A percentile compares a stretch with the other conserved stretches of the same genome.
Conservation (phyloP, 495 filamentous ascomycete genomes). For the Glarea lozoyensis region DNA sequence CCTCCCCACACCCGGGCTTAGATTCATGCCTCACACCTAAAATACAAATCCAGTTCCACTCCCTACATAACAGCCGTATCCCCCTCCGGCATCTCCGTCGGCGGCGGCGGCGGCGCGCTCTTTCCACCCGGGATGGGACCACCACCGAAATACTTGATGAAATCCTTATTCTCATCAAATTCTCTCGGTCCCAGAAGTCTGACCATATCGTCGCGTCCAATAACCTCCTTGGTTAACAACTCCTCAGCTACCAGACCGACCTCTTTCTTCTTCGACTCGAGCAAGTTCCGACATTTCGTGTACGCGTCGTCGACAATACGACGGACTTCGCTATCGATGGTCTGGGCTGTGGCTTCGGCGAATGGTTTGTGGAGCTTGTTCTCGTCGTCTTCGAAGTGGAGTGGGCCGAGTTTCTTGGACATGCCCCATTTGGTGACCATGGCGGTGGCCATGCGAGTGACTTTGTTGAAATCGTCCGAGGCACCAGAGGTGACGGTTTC, state of each 20-base stretch:
- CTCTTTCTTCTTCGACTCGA: slow-evolving; percentile 79
- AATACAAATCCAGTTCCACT: no score
- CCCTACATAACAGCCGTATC: no score
- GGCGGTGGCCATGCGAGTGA: slow-evolving; percentile 84
- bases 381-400: slow-evolving; percentile 76
- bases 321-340: slow-evolving; percentile 84
- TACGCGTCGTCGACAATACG: slow-evolving; percentile 87
- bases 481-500: slow-evolving; percentile 91
- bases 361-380: slow-evolving; percentile 88
- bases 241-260: slow-evolving; percentile 89
- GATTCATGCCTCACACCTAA: no score
- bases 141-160: slow-evolving; percentile 81
- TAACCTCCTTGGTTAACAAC: slow-evolving; percentile 80
- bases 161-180: slow-evolving; percentile 78
- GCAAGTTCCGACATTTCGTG: slow-evolving; percentile 74
- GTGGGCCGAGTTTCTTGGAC: slow-evolving; percentile 82
- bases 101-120: slow-evolving; percentile 51
- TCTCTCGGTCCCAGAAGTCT: slow-evolving; percentile 74
- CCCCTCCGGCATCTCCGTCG: slow-evolving; percentile 37
- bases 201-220: slow-evolving; percentile 84
- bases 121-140: slow-evolving; percentile 28
- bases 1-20: no score
- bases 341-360: slow-evolving; percentile 83
- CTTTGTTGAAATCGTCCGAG: slow-evolving; percentile 97
- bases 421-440: slow-evolving; percentile 99